Percentiles rank a stretch among this genome's conserved stretches.
Conservation (phyloP, 805 yeast species). For the Yamadazyma kitorensis region DNA sequence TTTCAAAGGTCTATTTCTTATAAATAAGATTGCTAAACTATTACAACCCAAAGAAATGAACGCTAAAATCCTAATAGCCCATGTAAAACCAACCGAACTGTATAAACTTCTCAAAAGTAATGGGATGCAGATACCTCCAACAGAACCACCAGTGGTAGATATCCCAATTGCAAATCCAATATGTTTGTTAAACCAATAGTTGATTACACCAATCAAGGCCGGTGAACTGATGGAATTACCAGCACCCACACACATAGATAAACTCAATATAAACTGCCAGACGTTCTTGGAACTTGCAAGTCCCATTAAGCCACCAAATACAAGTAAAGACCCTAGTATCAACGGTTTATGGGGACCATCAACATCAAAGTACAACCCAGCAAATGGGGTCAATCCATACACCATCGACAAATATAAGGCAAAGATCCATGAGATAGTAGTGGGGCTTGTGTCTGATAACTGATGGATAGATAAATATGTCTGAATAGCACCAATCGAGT, state of each 20-base stretch:
- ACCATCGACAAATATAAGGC: slow-evolving; percentile 45
- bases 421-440: slow-evolving; percentile 61
- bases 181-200: slow-evolving; percentile 65
- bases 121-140: slow-evolving; percentile 65
- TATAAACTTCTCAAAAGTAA: slow-evolving; percentile 46
- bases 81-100: slow-evolving; percentile 49
- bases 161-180: slow-evolving; percentile 47
- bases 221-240: slow-evolving; percentile 60
- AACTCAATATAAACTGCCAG: slow-evolving; percentile 59
- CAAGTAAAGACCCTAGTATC: slow-evolving; percentile 39
- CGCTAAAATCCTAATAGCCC: slow-evolving; percentile 54
- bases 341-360: slow-evolving; percentile 52
- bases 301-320: slow-evolving; percentile 49
- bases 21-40: slow-evolving; percentile 21
- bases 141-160: slow-evolving; percentile 63
- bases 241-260: slow-evolving; percentile 43
- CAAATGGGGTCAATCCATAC: slow-evolving; percentile 28
- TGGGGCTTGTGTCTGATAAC: slow-evolving; percentile 39
- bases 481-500: slow-evolving; percentile 60
- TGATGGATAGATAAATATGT: slow-evolving; percentile 57
- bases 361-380: slow-evolving; percentile 62
- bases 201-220: slow-evolving; percentile 58
- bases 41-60: slow-evolving; percentile 27
- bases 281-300: slow-evolving; percentile 49
- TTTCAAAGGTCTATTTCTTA: slow-evolving; percentile 23